These are phyloP conservation scores for Xylaria scruposa DNA, from an alignment of 495 filamentous ascomycete species.

Conservation along the genomic window DNA sequence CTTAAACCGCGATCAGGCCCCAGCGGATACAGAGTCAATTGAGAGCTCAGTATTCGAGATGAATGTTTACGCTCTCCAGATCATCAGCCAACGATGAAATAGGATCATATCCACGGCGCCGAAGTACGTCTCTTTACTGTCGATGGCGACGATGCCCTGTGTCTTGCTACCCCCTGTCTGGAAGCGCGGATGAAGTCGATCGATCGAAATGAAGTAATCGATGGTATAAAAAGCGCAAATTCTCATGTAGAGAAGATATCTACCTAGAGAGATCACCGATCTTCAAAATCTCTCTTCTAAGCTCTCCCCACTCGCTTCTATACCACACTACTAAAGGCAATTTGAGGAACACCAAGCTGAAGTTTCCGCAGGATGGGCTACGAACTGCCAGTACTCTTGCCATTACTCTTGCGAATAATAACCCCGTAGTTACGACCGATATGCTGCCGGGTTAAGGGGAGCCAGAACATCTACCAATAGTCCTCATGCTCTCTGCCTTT, in stretches of 20 bases:
- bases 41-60: conserved; percentile 98
- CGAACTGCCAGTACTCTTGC: conserved; percentile 93
- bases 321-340: too few species aligned
- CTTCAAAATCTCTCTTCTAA: conserved; percentile 83
- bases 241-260: conserved; percentile 80
- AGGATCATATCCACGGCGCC: conserved; percentile 85
- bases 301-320: too few species aligned
- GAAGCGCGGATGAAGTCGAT: conserved; percentile 77
- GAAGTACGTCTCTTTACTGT: conserved; percentile 78
- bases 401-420: conserved; percentile 85
- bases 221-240: too few species aligned
- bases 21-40: conserved; percentile 54
- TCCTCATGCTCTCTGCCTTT: conserved; percentile 64
- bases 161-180: conserved; percentile 70
- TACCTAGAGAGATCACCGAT: conserved; percentile 83
- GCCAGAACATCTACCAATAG: conserved; percentile 79
- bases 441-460: conserved; percentile 91
- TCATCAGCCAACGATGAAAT: conserved; percentile 89
- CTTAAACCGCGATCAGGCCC: conserved; percentile 78
- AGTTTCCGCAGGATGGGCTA: conserved; percentile 91
- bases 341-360: conserved; percentile 91
- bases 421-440: conserved; percentile 97
- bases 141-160: conserved; percentile 84
- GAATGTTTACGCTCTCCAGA: conserved; percentile 78
- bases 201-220: conserved; percentile 89